phyloP scores from a whole-genome alignment of 2,329 filamentous ascomycete species.

The Sporothrix brunneoviolacea region DNA sequence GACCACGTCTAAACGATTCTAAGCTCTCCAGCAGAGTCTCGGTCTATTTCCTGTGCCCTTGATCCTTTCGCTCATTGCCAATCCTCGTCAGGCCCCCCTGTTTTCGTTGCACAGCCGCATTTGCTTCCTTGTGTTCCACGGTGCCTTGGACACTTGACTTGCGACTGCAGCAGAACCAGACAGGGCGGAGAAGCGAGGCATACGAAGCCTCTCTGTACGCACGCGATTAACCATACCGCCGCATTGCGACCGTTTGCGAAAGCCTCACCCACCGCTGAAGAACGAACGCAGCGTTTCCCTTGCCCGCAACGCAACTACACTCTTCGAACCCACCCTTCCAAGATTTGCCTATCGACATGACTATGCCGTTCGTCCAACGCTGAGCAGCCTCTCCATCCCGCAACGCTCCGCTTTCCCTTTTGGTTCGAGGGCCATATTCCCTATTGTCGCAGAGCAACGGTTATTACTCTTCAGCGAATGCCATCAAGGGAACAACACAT shows the following conservation, averaged over 20 bases:
- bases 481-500: too few relatives aligned
- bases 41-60: too few relatives aligned
- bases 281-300: not conserved
- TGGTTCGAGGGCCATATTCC: not conserved
- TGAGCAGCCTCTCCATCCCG: conserved; percentile 2
- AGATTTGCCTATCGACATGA: not conserved
- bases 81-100: too few relatives aligned
- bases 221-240: conserved; percentile 8
- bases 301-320: not conserved
- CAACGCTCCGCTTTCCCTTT: not conserved
- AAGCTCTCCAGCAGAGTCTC: too few relatives aligned
- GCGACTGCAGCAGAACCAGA: too few relatives aligned
- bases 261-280: not conserved
- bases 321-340: not conserved
- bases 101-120: too few relatives aligned
- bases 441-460: too few relatives aligned
- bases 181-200: too few relatives aligned
- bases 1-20: too few relatives aligned
- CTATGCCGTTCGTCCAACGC: conserved; percentile 6
- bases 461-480: not conserved
- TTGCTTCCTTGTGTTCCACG: too few relatives aligned
- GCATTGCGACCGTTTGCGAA: not conserved
- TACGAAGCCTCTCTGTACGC: conserved; percentile 3
- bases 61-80: too few relatives aligned
- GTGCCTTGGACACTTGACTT: too few relatives aligned